Percentiles rank a stretch among this genome's conserved stretches.
Conservation (phyloP, 2,329 filamentous ascomycete species). For the Fusarium subtropicale region DNA sequence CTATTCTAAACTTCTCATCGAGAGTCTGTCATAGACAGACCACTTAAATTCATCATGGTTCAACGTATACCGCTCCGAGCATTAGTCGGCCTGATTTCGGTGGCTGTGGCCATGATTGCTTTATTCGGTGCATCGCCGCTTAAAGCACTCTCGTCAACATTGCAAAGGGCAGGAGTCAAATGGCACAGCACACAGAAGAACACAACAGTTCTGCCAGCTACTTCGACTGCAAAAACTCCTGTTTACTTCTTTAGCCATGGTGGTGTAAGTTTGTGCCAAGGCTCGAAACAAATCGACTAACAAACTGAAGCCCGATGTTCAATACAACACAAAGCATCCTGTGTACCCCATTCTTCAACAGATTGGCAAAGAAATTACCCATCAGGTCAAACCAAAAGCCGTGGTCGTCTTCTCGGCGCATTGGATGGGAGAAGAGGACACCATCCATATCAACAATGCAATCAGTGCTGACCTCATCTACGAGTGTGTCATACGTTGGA, state of each 20-base stretch:
- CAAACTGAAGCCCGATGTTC: constrained; percentile 66
- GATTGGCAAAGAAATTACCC: constrained; percentile 77
- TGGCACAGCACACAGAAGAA: constrained; percentile 32
- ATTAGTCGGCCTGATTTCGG: constrained; percentile 38
- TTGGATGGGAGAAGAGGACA: constrained; percentile 71
- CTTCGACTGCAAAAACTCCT: constrained; percentile 47
- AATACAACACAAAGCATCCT: constrained; percentile 76
- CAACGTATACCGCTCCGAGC: constrained; percentile 37
- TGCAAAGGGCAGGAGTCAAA: constrained; percentile 40
- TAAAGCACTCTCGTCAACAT: constrained; percentile 37
- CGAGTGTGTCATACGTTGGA: constrained; percentile 59
- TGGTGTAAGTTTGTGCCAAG: constrained; percentile 53
- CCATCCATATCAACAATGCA: constrained; percentile 73
- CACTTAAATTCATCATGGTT: constrained; percentile 31
- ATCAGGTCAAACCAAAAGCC: constrained; percentile 75
- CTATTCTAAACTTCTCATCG: neutral
- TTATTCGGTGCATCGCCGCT: constrained; percentile 42
- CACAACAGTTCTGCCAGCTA: neutral
- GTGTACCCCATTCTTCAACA: constrained; percentile 72
- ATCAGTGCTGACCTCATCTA: constrained; percentile 76
- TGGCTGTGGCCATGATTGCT: constrained; percentile 41
- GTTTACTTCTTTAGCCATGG: constrained; percentile 65
- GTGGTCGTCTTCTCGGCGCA: constrained; percentile 83
- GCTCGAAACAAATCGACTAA: neutral
- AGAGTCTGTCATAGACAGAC: neutral